Evolutionary conservation across 2,329 filamentous ascomycete genomes (phyloP), one percentile per base, ranked within the genome.

Genomic region (Talaromyces sp.): DNA sequence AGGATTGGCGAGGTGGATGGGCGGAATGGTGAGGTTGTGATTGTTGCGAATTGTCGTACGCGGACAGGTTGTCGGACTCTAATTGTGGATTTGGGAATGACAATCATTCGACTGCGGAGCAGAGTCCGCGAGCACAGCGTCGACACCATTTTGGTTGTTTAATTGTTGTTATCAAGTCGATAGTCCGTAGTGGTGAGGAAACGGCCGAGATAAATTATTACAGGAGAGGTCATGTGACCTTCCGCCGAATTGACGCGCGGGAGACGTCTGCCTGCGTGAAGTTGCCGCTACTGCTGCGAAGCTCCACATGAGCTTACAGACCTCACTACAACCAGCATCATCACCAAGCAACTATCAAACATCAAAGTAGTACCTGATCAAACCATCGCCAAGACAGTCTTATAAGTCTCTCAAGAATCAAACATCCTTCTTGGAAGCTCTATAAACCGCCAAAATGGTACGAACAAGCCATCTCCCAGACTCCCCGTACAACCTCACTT

Each of bases 21-120:
- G 27, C 22, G 45, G 33, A 22, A 22, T 22, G 45, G 39, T 37
- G 56, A 45, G 37, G 47, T 47, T 31, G 24, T 63, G 74, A 69
- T 68, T 72, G 69, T 52, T 52, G 48, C 65, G 66, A 62, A 31
- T 54, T 62, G 60, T 43, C 60, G 48, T 19, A 43, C 27, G 33
- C 47, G 64, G 22, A 45, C 13, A 14, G 41, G 60, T n/a, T 54
- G 41, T n/a, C 37, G 54, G 31, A 58, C 48, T 52, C 31, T 54
- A n/a, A 62, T 57, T 45, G 60, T 48, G 31, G 54, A 19, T 60
- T 43, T 61, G 35, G 56, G 13, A 37, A 65, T 65, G 43, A 27
- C 13, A 14, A 45, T 19, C 10, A 50, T 45, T 47, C 39, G 27
- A n/a, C 27, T 45, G 52, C 60, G 56, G 64, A 63, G 19, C 19